Base-by-base conservation (phyloP, 2,329 filamentous ascomycete genomes). In the Myriosclerotinia curreyana region DNA sequence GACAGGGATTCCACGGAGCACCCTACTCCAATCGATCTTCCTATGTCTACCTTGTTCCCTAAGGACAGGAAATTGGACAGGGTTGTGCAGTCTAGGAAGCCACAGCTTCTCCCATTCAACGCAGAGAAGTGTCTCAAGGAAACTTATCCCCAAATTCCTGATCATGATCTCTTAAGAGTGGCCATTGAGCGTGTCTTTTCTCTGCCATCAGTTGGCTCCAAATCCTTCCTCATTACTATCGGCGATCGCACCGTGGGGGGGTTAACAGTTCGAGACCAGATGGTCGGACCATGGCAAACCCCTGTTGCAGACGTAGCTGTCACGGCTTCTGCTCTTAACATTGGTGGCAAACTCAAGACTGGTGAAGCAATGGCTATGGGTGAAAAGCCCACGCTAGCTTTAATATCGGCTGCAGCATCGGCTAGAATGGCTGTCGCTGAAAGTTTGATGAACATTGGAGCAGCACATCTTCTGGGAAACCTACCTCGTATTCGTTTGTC, bases 281-380 rank as follows among this genome's bases (percentile, higher is more conserved):
- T 98, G 86, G 94, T 97, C 62, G 95, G 95, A 1, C 92, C 91
- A 59, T 98, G 94, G 94, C 95, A 98, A 76, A 90, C 88, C 15
- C 95, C 95, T 3, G 92, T 98, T 17, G 88, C 95, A 5, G 93
- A 99, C 76, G 93, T 96, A 55, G 94, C 92, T 3, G 94, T 98
- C 31, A 98, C 94, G 28, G 87, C 91, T 0, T 94, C 91, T 0
- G 89, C 91, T 2, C 86, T 96, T 70, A 84, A 86, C 54, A 73
- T 84, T 9, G 81, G 81, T 20, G 77, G 77, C n/a, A 90, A 88
- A 66, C 83, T 89, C 55, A 88, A 83, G 72, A 90, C 88, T 36
- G 95, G 95, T 70, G 95, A 98, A 76, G 93, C 93, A n/a, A 96
- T 98, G 91, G 89, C 92, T 1, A 96, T 96, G 89, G 95, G 95